Conservation (phyloP, 2,329 filamentous ascomycete species). For the Stemphylium beticola region DNA sequence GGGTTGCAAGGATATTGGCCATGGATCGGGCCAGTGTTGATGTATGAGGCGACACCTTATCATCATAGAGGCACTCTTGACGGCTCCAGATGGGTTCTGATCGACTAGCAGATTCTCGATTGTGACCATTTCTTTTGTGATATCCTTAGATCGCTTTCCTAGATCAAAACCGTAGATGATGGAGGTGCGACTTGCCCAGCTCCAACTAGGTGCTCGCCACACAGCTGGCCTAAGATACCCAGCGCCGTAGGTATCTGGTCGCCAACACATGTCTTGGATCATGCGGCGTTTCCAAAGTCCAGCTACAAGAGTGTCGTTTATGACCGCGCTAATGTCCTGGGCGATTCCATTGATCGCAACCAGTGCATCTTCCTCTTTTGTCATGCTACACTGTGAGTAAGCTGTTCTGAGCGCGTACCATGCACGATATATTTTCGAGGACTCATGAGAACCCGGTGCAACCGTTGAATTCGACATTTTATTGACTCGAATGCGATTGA, state of each 20-base stretch:
- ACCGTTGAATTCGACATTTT: too few species aligned
- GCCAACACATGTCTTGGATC: constrained; percentile 5
- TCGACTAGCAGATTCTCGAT: too few species aligned
- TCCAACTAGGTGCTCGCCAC: constrained; percentile 8
- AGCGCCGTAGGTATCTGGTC: not conserved
- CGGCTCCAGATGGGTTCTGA: too few species aligned
- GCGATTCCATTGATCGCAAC: constrained; percentile 12
- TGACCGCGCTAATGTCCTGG: not conserved
- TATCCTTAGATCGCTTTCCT: too few species aligned
- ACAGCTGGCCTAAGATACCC: not conserved
- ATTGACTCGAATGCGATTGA: too few species aligned
- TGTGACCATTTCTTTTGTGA: too few species aligned
- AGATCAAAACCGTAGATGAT: too few species aligned
- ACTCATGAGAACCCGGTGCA: constrained; percentile 8
- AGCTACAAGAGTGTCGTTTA: constrained; percentile 8
- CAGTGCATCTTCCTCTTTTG: constrained; percentile 12
- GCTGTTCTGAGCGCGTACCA: not conserved
- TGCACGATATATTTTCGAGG: not conserved
- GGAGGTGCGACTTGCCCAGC: constrained; percentile 5
- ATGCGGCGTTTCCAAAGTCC: constrained; percentile 7
- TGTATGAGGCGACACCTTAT: too few species aligned
- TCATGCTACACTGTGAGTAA: constrained; percentile 4
- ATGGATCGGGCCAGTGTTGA: too few species aligned
- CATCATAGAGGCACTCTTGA: too few species aligned
- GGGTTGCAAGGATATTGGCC: too few species aligned